Evolutionary conservation across 176 grass and related monocot species (phyloP).

Genomic region (Ensete glaucum): DNA sequence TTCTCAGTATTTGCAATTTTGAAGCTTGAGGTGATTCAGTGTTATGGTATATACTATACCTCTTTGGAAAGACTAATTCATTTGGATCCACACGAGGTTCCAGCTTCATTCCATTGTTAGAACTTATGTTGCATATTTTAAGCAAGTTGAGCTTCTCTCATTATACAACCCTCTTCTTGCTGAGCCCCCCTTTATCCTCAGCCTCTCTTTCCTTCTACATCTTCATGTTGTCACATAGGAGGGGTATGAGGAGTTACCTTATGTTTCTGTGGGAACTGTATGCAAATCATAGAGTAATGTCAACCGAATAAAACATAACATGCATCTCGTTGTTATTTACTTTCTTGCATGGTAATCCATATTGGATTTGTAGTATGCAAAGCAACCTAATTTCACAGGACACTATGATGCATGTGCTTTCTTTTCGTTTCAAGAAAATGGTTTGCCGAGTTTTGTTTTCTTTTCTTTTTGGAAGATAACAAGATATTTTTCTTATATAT

Average conservation of each 20-base stretch:
- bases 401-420: background rate
- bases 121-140: too few relatives aligned
- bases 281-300: background rate
- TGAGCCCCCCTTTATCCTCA: background rate
- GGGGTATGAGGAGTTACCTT: background rate
- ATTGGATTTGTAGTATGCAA: too few relatives aligned
- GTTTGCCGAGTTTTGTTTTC: background rate
- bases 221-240: too few relatives aligned
- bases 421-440: background rate
- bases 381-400: too few relatives aligned
- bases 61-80: too few relatives aligned
- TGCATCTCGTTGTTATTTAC: background rate
- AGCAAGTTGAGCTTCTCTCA: background rate
- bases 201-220: background rate
- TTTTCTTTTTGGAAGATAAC: too few relatives aligned
- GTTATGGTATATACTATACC: background rate
- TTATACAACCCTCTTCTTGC: background rate
- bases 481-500: too few relatives aligned
- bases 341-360: too few relatives aligned
- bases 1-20: constrained; percentile 4
- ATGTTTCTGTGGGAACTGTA: background rate
- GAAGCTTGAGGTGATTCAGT: background rate
- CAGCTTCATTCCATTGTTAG: background rate
- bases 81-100: background rate
- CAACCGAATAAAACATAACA: background rate